phyloP scores from a whole-genome alignment of 345 rosid species.

The Murraya koenigii region DNA sequence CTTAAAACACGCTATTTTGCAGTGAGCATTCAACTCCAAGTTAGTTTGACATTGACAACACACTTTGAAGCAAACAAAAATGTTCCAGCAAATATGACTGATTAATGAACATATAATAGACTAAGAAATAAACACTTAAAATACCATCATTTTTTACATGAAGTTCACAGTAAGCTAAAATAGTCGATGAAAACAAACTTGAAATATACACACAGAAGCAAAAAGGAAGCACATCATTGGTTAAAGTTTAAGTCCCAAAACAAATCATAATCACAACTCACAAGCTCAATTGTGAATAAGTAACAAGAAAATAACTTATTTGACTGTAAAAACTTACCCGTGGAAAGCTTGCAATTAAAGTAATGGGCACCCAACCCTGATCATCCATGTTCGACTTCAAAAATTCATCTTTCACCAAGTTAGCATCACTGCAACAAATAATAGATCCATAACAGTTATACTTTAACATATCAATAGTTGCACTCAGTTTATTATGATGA shows the following conservation, averaged over 20 bases:
- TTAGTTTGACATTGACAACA: background rate
- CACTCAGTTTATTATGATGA: background rate
- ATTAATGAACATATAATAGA: background rate
- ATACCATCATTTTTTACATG: background rate
- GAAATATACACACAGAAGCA: background rate
- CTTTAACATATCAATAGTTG: background rate
- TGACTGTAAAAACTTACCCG: constrained; percentile 34
- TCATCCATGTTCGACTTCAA: constrained; percentile 55
- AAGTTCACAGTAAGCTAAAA: background rate
- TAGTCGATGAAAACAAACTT: background rate
- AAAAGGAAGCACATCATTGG: background rate
- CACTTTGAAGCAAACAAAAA: background rate
- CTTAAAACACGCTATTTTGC: too few relatives aligned
- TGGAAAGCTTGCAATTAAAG: constrained; percentile 50
- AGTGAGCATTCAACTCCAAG: background rate
- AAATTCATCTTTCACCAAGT: constrained; percentile 47
- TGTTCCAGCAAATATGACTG: background rate
- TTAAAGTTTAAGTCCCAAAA: background rate
- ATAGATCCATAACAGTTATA: background rate
- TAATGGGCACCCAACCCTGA: constrained; percentile 51
- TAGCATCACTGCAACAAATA: constrained; percentile 45
- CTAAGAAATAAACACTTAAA: background rate
- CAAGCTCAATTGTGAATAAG: background rate
- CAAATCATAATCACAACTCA: background rate
- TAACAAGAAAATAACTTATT: background rate